Percentiles rank a stretch among this genome's conserved stretches.
Conservation (phyloP, 495 filamentous ascomycete species). For the Trichoderma parareesei region DNA sequence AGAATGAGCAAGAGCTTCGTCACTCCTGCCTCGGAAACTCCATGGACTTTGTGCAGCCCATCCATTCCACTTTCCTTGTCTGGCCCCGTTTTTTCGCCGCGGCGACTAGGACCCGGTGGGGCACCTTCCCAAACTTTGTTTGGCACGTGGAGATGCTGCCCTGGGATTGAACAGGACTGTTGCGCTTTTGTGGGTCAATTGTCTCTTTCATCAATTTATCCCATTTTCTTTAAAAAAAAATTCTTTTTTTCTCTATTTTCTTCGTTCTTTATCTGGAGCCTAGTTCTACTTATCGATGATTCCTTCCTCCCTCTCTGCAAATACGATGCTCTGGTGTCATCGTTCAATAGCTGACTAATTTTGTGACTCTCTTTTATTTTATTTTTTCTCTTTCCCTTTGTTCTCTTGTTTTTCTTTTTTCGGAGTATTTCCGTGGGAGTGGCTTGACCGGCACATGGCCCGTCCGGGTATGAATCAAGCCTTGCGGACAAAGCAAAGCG, state of each 20-base stretch:
- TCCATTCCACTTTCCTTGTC: too few relatives aligned
- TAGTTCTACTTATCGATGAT: background rate
- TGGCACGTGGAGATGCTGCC: constrained; percentile 2
- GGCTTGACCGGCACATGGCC: too few relatives aligned
- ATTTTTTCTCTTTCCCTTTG: background rate
- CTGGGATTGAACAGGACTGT: background rate
- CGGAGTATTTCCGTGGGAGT: too few relatives aligned
- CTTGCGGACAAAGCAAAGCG: too few relatives aligned
- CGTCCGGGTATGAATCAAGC: too few relatives aligned
- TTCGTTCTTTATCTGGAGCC: background rate
- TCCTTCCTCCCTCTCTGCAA: background rate
- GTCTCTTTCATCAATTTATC: background rate
- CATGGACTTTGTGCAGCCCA: background rate
- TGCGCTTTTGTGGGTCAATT: background rate
- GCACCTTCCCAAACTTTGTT: background rate
- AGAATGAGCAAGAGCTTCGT: too few relatives aligned
- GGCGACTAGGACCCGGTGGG: background rate
- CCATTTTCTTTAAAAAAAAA: too few relatives aligned
- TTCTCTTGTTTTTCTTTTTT: too few relatives aligned
- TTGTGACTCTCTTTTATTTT: background rate
- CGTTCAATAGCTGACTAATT: too few relatives aligned
- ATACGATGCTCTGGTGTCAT: too few relatives aligned
- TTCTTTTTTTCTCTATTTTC: background rate
- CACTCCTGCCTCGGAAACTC: background rate
- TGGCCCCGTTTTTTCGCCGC: background rate